phyloP scores from a whole-genome alignment of 2,329 filamentous ascomycete genomes.

The Gnomoniopsis smithogilvyi region DNA sequence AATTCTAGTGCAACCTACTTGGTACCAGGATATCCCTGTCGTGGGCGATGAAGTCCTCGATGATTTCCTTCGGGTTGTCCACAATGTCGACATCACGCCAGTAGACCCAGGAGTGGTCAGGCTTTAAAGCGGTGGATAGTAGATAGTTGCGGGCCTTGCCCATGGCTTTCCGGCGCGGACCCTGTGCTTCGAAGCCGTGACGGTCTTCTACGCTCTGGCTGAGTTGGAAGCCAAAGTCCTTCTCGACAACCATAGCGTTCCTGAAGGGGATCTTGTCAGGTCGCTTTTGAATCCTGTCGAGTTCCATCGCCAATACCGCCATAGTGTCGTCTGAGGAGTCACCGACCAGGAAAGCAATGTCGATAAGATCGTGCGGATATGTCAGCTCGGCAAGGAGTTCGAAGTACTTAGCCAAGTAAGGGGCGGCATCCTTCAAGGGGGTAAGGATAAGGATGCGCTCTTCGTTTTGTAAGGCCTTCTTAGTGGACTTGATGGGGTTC shows the following conservation, averaged over 20 bases:
- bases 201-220: slow-evolving; percentile 78
- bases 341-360: slow-evolving; percentile 89
- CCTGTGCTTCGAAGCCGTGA: slow-evolving; percentile 84
- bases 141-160: slow-evolving; percentile 90
- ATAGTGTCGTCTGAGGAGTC: slow-evolving; percentile 91
- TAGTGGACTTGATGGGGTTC: slow-evolving; percentile 78
- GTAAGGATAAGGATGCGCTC: slow-evolving; percentile 91
- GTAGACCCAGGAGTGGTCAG: slow-evolving; percentile 97
- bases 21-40: slow-evolving; percentile 91
- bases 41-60: slow-evolving; percentile 94
- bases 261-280: slow-evolving; percentile 79
- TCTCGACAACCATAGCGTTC: slow-evolving; percentile 81
- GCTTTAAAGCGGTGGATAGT: slow-evolving; percentile 76
- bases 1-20: slow-evolving; percentile 59
- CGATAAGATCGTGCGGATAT: slow-evolving; percentile 93
- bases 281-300: slow-evolving; percentile 82
- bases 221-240: slow-evolving; percentile 78
- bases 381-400: slow-evolving; percentile 85
- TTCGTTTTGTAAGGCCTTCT: slow-evolving; percentile 72
- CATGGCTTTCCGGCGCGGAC: slow-evolving; percentile 85
- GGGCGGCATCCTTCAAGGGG: slow-evolving; percentile 83
- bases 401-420: slow-evolving; percentile 84
- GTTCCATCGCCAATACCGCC: slow-evolving; percentile 77
- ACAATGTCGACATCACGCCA: slow-evolving; percentile 98
- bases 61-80: slow-evolving; percentile 80